A percentile compares a stretch with the other conserved stretches of the same genome.
Evolutionary conservation across 495 filamentous ascomycete genomes (phyloP).

Genomic region (Podospora sp.): DNA sequence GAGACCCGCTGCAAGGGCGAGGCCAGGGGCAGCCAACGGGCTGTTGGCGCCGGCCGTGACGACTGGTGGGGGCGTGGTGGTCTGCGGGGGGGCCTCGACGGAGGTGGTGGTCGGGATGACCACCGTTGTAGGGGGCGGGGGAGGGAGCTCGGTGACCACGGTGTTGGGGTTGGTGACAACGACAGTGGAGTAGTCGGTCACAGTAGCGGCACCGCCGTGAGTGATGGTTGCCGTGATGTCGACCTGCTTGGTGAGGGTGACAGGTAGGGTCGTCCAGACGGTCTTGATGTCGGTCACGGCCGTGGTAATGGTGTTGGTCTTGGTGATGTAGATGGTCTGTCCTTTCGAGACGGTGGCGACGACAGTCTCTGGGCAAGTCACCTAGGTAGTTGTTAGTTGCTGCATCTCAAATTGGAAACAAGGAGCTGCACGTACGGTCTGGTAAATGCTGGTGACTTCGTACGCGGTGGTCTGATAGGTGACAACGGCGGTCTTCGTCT

Average conservation of each 20-base stretch:
- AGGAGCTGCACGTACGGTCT: slow-evolving; percentile 26
- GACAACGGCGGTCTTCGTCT: slow-evolving; percentile 36
- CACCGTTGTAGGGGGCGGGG: slow-evolving; percentile 30
- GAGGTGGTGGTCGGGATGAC: slow-evolving; percentile 36
- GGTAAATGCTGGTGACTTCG: slow-evolving; percentile 34
- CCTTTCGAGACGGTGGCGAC: slow-evolving; percentile 47
- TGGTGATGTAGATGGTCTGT: slow-evolving; percentile 43
- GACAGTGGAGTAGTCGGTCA: slow-evolving; percentile 36
- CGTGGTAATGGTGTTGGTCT: slow-evolving; percentile 48
- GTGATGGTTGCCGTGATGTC: slow-evolving; percentile 40
- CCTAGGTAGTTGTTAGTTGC: neutral
- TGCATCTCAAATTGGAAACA: neutral
- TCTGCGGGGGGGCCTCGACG: slow-evolving; percentile 19
- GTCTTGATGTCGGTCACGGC: slow-evolving; percentile 38
- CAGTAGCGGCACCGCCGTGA: slow-evolving; percentile 34
- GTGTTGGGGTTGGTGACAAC: slow-evolving; percentile 26
- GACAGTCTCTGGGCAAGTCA: slow-evolving; percentile 44
- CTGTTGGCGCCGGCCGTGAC: slow-evolving; percentile 35
- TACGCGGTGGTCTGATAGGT: slow-evolving; percentile 42
- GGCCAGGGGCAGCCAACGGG: slow-evolving; percentile 31
- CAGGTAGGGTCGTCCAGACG: slow-evolving; percentile 37
- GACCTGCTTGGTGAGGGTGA: slow-evolving; percentile 41
- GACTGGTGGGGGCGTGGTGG: slow-evolving; percentile 10
- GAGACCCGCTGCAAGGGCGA: slow-evolving; percentile 41
- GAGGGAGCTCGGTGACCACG: slow-evolving; percentile 22